Evolutionary conservation across 192 early-diverging fungal genomes (phyloP), one percentile per base, ranked within the genome.

Genomic region (Mycoemilia scoparia): DNA sequence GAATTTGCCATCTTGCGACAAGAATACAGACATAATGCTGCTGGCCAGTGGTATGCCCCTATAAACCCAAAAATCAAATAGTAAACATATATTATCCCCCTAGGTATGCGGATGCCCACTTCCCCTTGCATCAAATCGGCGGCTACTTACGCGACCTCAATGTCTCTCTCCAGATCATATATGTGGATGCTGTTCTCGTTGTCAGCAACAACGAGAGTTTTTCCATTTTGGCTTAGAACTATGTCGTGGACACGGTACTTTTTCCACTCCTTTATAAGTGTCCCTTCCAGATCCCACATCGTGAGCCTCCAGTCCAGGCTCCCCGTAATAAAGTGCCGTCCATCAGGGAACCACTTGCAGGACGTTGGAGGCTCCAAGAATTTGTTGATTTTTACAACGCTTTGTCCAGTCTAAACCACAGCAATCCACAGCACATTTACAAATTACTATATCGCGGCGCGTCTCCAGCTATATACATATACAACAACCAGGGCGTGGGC

Each of bases 311-410:
- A 84, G 42, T 90, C 91, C 39, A 75, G 35, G 36, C 76, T 71
- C 6, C 82, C 87, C 2, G 87, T 85, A 13, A 98, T 73, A 56
- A 98, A 89, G 16, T 59, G 62, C 25, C 73, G 45, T 22, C 73
- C 73, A 43, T 80, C 74, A n/a, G 83, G 84, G 6, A 92, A 52
- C 87, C 92, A 98, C 18, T 65, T 73, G 47, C 85, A 85, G 24
- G 84, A 68, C 0, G 77, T 83, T 4, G 87, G 76, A 9, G 67
- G 63, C 16, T 96, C 83, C 2, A 43, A 63, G 49, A 96, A 89
- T 9, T 67, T 57, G 21, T 49, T 35, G 43, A 80, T 81, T 0
- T 64, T 75, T 15, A 59, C 47, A 30, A 65, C 36, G 24, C 67
- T 66, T 3, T 41, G 36, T 7, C 83, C 86, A 4, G 67, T 65